Conservation (phyloP, 257 asterid species). For the Thymus quinquecostatus region DNA sequence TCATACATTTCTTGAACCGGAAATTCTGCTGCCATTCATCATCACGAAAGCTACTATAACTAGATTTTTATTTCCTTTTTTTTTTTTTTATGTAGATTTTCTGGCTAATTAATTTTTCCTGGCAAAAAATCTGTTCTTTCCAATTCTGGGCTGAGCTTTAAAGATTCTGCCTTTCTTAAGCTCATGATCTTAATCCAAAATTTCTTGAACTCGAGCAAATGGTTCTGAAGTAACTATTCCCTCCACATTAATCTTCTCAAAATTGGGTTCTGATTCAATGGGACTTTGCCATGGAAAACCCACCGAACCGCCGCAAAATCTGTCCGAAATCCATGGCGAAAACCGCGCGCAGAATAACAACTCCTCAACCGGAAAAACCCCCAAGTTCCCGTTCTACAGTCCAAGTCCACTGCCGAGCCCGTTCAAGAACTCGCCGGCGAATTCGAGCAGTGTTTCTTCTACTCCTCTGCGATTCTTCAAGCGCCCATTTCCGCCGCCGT, state of each 20-base stretch:
- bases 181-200: not conserved
- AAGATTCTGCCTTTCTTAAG: slow-evolving; percentile 35
- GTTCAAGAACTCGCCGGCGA: too few relatives aligned
- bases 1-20: too few relatives aligned
- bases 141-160: slow-evolving; percentile 43
- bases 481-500: slow-evolving; percentile 32
- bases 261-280: slow-evolving; percentile 43
- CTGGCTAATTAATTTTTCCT: slow-evolving; percentile 18
- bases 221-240: not conserved
- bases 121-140: slow-evolving; percentile 32
- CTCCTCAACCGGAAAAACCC: too few relatives aligned
- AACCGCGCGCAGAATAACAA: too few relatives aligned
- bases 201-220: slow-evolving; percentile 1
- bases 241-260: not conserved
- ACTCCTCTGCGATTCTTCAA: slow-evolving; percentile 50
- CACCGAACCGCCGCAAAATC: slow-evolving; percentile 54
- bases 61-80: slow-evolving; percentile 23
- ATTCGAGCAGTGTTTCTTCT: slow-evolving; percentile 38
- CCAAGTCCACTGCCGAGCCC: too few relatives aligned
- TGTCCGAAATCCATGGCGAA: too few relatives aligned
- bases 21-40: too few relatives aligned
- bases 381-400: too few relatives aligned
- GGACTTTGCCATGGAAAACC: slow-evolving; percentile 97
- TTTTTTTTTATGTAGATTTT: slow-evolving; percentile 14
- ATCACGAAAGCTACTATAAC: not conserved